phyloP scores from a whole-genome alignment of 202 grass and related monocot species.

The Setaria viridis region DNA sequence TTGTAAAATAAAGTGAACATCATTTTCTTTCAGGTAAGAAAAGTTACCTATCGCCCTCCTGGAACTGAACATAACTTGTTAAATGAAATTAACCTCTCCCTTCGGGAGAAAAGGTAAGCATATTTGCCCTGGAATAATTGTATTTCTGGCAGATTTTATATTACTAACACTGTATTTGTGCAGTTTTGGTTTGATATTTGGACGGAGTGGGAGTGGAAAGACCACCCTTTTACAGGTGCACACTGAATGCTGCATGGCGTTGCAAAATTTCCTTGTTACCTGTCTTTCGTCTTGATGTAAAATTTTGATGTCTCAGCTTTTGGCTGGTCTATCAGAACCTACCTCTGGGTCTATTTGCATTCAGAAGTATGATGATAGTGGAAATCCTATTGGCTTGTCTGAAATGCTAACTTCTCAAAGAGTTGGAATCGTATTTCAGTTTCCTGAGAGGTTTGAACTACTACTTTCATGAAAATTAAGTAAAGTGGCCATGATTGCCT shows the following conservation, averaged over 20 bases:
- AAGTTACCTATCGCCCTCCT: conserved; percentile 78
- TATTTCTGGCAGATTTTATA: conserved; percentile 19
- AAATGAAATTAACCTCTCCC: conserved; percentile 72
- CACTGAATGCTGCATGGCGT: neutral
- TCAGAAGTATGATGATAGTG: conserved; percentile 69
- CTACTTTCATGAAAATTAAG: neutral
- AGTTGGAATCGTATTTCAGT: conserved; percentile 96
- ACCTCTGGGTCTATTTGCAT: conserved; percentile 71
- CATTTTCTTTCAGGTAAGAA: conserved; percentile 74
- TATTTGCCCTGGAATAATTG: neutral
- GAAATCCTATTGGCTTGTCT: conserved; percentile 44
- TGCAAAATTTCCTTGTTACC: neutral
- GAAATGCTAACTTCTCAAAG: conserved; percentile 66
- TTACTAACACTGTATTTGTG: conserved; percentile 19
- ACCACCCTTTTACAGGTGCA: conserved; percentile 92
- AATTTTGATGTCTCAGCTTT: conserved; percentile 64
- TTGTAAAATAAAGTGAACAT: conserved; percentile 44
- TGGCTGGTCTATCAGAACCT: conserved; percentile 75
- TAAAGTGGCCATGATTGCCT: conserved; percentile 3
- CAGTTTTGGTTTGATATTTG: conserved; percentile 97
- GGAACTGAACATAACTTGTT: conserved; percentile 75
- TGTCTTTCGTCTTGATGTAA: conserved; percentile 31
- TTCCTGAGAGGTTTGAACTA: conserved; percentile 81
- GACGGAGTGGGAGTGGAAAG: conserved; percentile 86
- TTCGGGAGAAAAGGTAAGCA: conserved; percentile 71